phyloP scores from a whole-genome alignment of 805 yeast species.

The Metschnikowia kunwiensis region DNA sequence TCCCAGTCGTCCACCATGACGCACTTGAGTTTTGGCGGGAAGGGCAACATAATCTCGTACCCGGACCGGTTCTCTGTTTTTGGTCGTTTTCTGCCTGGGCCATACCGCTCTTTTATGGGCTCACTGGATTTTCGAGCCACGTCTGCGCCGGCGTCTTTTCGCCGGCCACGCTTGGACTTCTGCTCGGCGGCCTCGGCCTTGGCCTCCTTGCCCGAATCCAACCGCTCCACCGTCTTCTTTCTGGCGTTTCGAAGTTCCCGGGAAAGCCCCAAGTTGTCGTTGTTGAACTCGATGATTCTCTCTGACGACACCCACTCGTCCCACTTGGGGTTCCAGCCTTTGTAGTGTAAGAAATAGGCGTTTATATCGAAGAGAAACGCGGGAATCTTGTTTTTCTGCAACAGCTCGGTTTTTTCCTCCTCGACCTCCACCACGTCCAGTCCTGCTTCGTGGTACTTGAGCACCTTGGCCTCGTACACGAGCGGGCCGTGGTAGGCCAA shows the following conservation, averaged over 20 bases:
- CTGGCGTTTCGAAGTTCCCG: slow-evolving; percentile 21
- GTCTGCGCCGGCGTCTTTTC: slow-evolving; percentile 12
- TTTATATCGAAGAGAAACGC: slow-evolving; percentile 24
- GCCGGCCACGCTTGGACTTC: slow-evolving; percentile 4
- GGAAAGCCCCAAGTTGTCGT: slow-evolving; percentile 56
- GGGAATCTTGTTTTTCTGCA: slow-evolving; percentile 29
- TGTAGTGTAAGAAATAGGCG: slow-evolving; percentile 76
- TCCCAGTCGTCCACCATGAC: slow-evolving; percentile 93
- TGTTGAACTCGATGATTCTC: slow-evolving; percentile 64
- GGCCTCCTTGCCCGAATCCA: slow-evolving; percentile 16
- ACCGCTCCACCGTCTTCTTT: slow-evolving; percentile 17
- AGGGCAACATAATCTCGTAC: slow-evolving; percentile 50
- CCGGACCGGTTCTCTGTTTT: slow-evolving; percentile 25
- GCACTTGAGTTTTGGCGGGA: slow-evolving; percentile 67
- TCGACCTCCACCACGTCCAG: slow-evolving; percentile 36
- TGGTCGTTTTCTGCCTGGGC: slow-evolving; percentile 10
- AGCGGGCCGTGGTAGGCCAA: slow-evolving; percentile 90
- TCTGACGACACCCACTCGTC: slow-evolving; percentile 88
- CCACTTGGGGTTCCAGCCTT: slow-evolving; percentile 95
- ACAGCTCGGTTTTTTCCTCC: slow-evolving; percentile 38
- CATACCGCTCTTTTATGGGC: slow-evolving; percentile 1
- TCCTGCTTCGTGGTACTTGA: slow-evolving; percentile 59
- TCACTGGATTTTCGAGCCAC: slow-evolving; percentile 1
- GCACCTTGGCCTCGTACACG: slow-evolving; percentile 81
- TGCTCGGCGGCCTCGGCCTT: slow-evolving; percentile 12